These are phyloP conservation scores for Phytophthora colocasiae DNA, from an alignment of 352 stramenopile species.

Conservation along the genomic window DNA sequence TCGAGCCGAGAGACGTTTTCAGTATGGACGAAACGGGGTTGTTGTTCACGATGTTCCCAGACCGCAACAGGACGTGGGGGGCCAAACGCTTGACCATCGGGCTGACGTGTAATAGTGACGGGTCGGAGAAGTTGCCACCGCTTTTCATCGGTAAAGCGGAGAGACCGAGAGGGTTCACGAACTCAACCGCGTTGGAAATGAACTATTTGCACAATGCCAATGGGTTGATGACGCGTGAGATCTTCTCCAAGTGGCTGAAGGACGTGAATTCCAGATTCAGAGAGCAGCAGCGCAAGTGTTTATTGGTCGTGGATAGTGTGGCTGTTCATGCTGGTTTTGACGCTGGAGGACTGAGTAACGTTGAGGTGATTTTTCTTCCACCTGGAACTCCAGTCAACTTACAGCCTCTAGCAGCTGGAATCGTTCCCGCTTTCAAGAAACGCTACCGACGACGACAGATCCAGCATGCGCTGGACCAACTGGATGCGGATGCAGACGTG, in stretches of 20 bases:
- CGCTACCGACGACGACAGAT: slow-evolving; percentile 40
- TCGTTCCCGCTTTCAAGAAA: slow-evolving; percentile 35
- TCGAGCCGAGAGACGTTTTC: slow-evolving; percentile 27
- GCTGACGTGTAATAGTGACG: slow-evolving; percentile 40
- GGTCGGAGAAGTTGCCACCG: slow-evolving; percentile 38
- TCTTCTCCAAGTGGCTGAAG: slow-evolving; percentile 46
- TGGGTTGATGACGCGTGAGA: slow-evolving; percentile 39
- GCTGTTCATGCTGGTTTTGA: slow-evolving; percentile 34
- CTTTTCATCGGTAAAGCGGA: slow-evolving; percentile 48
- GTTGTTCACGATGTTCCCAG: slow-evolving; percentile 32
- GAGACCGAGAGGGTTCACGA: slow-evolving; percentile 37
- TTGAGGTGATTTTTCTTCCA: slow-evolving; percentile 36
- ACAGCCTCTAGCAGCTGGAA: slow-evolving; percentile 34
- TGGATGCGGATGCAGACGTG: slow-evolving; percentile 31
- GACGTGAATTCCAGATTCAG: slow-evolving; percentile 33
- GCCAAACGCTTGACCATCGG: slow-evolving; percentile 41
- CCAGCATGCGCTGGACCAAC: slow-evolving; percentile 30
- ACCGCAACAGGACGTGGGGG: slow-evolving; percentile 20
- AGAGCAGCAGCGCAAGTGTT: slow-evolving; percentile 25
- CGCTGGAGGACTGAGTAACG: slow-evolving; percentile 23
- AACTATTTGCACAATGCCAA: slow-evolving; percentile 40
- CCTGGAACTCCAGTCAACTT: slow-evolving; percentile 16
- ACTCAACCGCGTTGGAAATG: slow-evolving; percentile 14
- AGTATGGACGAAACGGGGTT: slow-evolving; percentile 40
- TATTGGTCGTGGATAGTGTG: slow-evolving; percentile 41